A percentile compares a stretch with the other conserved stretches of the same genome.
Evolutionary conservation across 192 early-diverging fungal genomes (phyloP).

Genomic region (Chytriomyces sp.): DNA sequence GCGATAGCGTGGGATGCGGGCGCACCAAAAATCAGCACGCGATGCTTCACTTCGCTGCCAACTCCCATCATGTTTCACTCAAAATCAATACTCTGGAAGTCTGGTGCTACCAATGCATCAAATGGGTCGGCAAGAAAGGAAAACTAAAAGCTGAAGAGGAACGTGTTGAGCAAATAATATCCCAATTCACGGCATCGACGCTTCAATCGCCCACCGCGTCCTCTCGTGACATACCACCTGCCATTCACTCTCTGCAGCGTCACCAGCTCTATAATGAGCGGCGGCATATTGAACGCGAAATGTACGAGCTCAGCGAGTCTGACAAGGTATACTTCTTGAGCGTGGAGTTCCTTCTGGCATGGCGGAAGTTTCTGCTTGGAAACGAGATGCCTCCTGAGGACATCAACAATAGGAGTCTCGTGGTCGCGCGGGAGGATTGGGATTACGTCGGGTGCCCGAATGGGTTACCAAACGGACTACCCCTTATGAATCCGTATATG

Average conservation of each 20-base stretch:
- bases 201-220: neutral
- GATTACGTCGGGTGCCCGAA: conserved; percentile 15
- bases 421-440: conserved; percentile 17
- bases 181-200: neutral
- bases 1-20: conserved; percentile 6
- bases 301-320: conserved; percentile 2
- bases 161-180: neutral
- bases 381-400: conserved; percentile 16
- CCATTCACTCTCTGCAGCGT: conserved; percentile 4
- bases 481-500: conserved; percentile 23
- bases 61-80: conserved; percentile 3
- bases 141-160: neutral
- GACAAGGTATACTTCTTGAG: conserved; percentile 24
- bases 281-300: conserved; percentile 20
- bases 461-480: neutral
- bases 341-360: conserved; percentile 14
- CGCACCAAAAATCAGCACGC: conserved; percentile 22
- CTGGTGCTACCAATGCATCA: conserved; percentile 25
- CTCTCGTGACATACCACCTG: neutral
- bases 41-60: neutral
- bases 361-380: conserved; percentile 27
- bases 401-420: conserved; percentile 10
- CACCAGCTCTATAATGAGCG: conserved; percentile 3
- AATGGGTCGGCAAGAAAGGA: conserved; percentile 21
- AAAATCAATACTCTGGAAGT: conserved; percentile 28